A percentile compares a stretch with the other conserved stretches of the same genome.
Conservation (phyloP, 805 yeast species). For the Maudiozyma barnettii region DNA sequence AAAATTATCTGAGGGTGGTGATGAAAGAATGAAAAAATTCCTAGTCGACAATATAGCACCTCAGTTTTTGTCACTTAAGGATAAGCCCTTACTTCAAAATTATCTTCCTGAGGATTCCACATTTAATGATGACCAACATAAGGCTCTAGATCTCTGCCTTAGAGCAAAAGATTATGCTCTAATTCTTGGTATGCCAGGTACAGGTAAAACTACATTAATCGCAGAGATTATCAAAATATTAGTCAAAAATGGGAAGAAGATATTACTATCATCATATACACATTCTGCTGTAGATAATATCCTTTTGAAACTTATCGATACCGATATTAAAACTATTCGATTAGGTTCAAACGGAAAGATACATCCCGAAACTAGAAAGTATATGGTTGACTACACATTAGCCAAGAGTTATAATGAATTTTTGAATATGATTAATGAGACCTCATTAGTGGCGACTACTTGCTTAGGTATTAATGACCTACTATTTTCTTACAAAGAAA, state of each 20-base stretch:
- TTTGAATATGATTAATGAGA: slow-evolving; percentile 37
- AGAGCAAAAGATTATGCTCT: slow-evolving; percentile 66
- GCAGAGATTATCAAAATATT: slow-evolving; percentile 60
- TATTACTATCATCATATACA: slow-evolving; percentile 77
- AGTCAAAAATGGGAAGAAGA: slow-evolving; percentile 48
- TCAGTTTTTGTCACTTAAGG: slow-evolving; percentile 11
- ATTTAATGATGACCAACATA: slow-evolving; percentile 63
- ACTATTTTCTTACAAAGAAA: slow-evolving; percentile 25
- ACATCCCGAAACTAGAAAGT: slow-evolving; percentile 51
- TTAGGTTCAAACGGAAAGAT: slow-evolving; percentile 53
- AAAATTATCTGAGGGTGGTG: slow-evolving; percentile 30
- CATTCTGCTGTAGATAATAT: slow-evolving; percentile 96
- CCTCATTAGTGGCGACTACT: slow-evolving; percentile 80
- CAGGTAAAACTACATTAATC: slow-evolving; percentile 89
- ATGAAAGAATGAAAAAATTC: slow-evolving; percentile 24
- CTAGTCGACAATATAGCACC: slow-evolving; percentile 30
- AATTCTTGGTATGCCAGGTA: slow-evolving; percentile 96
- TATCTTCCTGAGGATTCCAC: slow-evolving; percentile 5
- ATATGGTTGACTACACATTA: slow-evolving; percentile 37
- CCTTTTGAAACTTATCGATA: slow-evolving; percentile 53
- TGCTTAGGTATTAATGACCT: slow-evolving; percentile 54
- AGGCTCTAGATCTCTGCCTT: slow-evolving; percentile 59
- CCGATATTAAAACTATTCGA: slow-evolving; percentile 46
- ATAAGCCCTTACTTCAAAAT: slow-evolving; percentile 17
- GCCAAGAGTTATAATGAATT: slow-evolving; percentile 39